Evolutionary conservation across 2,329 filamentous ascomycete species (phyloP).

Genomic region (Coniella vitis): DNA sequence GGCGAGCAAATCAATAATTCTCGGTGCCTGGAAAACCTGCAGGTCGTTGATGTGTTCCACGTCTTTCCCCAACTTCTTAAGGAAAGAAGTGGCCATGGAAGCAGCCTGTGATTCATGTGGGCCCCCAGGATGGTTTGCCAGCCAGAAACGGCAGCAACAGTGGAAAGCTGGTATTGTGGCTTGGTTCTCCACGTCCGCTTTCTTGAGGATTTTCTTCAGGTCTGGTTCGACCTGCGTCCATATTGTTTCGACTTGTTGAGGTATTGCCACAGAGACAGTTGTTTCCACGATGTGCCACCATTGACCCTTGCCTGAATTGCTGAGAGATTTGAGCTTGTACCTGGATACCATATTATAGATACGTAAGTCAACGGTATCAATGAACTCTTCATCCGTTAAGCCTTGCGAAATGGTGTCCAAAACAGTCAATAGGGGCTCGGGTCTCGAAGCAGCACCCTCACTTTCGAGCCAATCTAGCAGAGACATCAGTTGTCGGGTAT

Average conservation of each 20-base stretch:
- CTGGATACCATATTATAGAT: slow-evolving; percentile 29
- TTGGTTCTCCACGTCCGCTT: slow-evolving; percentile 16
- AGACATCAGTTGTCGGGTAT: slow-evolving; percentile 35
- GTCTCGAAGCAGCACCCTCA: slow-evolving; percentile 24
- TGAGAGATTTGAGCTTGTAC: slow-evolving; percentile 8
- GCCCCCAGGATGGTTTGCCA: slow-evolving; percentile 21
- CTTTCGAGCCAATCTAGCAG: slow-evolving; percentile 36
- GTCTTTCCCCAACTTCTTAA: slow-evolving; percentile 21
- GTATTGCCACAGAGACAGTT: slow-evolving; percentile 22
- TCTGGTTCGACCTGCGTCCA: slow-evolving; percentile 23
- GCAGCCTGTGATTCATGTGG: slow-evolving; percentile 22
- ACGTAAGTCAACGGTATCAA: slow-evolving; percentile 33
- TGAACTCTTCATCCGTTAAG: slow-evolving; percentile 33
- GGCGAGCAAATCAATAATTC: slow-evolving; percentile 1
- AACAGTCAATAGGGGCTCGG: slow-evolving; percentile 33
- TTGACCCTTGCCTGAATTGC: slow-evolving; percentile 3
- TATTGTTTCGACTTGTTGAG: slow-evolving; percentile 19
- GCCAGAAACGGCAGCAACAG: slow-evolving; percentile 25
- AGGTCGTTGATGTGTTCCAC: neutral
- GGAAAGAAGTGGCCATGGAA: slow-evolving; percentile 20
- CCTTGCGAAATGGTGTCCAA: slow-evolving; percentile 36
- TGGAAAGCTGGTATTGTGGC: slow-evolving; percentile 26
- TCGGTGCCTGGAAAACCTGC: slow-evolving; percentile 5
- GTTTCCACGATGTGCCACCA: slow-evolving; percentile 23
- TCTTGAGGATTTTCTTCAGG: slow-evolving; percentile 19